Evolutionary conservation across 345 rosid genomes (phyloP).

Genomic region (Carallia brachiata): DNA sequence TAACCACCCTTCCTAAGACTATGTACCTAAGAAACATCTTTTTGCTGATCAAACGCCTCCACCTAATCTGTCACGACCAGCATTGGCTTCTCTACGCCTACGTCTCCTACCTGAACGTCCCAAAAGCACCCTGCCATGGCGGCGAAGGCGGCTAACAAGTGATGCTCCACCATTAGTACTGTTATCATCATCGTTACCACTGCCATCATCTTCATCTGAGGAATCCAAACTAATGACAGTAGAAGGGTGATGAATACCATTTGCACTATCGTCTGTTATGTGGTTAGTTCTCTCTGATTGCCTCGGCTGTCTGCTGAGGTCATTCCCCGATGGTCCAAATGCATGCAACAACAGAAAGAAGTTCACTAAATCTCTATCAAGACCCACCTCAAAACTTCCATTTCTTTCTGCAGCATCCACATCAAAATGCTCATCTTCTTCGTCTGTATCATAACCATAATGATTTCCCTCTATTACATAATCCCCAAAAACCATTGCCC

Average conservation of each 20-base stretch:
- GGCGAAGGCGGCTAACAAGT: constrained; percentile 61
- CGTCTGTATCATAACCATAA: constrained; percentile 49
- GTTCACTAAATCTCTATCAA: constrained; percentile 61
- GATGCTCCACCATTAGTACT: constrained; percentile 41
- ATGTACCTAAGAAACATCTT: constrained; percentile 7
- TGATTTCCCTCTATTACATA: constrained; percentile 71
- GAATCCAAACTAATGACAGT: constrained; percentile 33
- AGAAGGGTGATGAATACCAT: constrained; percentile 22
- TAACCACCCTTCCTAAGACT: constrained; percentile 13
- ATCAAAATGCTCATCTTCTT: constrained; percentile 34
- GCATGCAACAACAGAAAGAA: constrained; percentile 73
- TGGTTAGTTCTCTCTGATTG: constrained; percentile 33
- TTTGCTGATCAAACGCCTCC: background rate
- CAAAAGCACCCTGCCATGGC: constrained; percentile 57
- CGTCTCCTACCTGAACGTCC: constrained; percentile 78
- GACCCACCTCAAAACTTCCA: constrained; percentile 44
- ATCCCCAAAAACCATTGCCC: constrained; percentile 82
- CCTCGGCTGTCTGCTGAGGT: constrained; percentile 42
- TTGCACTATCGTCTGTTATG: constrained; percentile 33
- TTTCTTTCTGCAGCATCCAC: constrained; percentile 34
- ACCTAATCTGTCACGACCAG: constrained; percentile 18
- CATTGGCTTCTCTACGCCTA: constrained; percentile 54
- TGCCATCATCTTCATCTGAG: constrained; percentile 45
- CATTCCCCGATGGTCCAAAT: constrained; percentile 59
- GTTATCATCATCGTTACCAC: constrained; percentile 15